A percentile compares a stretch with the other conserved stretches of the same genome.
These are phyloP conservation scores for Tricholoma saponaceum DNA, from an alignment of 768 basidiomycete species.

Conservation along the genomic window DNA sequence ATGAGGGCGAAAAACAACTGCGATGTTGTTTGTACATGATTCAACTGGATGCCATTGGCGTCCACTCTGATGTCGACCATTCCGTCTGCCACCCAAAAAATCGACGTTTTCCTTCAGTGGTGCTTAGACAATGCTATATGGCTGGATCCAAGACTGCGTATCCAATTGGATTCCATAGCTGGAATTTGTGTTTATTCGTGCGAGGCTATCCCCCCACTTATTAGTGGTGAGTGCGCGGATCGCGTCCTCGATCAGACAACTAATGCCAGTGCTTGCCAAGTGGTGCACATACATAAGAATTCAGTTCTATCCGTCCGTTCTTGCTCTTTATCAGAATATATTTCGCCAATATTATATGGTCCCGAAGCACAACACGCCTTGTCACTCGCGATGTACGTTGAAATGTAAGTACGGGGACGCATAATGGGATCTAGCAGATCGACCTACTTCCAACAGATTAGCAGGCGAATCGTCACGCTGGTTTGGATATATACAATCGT, in stretches of 20 bases:
- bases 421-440: background rate
- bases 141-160: conserved; percentile 42
- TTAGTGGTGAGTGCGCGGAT: conserved; percentile 31
- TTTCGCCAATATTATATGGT: conserved; percentile 48
- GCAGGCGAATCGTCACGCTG: conserved; percentile 49
- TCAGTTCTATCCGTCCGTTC: conserved; percentile 59
- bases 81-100: conserved; percentile 9
- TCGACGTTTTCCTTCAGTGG: conserved; percentile 41
- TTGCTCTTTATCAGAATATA: conserved; percentile 41
- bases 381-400: conserved; percentile 58
- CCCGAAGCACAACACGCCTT: conserved; percentile 57
- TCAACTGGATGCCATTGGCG: background rate
- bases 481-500: conserved; percentile 62
- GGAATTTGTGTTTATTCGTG: conserved; percentile 35
- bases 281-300: conserved; percentile 61
- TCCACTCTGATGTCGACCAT: background rate
- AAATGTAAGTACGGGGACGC: conserved; percentile 46
- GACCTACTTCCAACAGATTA: conserved; percentile 34
- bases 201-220: conserved; percentile 28
- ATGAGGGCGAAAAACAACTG: conserved; percentile 5
- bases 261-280: conserved; percentile 33
- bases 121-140: conserved; percentile 39
- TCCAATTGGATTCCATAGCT: conserved; percentile 23
- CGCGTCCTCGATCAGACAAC: background rate
- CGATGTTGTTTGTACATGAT: background rate